Evolutionary conservation across 2,329 filamentous ascomycete genomes (phyloP).

Genomic region (Raffaelea arxii): DNA sequence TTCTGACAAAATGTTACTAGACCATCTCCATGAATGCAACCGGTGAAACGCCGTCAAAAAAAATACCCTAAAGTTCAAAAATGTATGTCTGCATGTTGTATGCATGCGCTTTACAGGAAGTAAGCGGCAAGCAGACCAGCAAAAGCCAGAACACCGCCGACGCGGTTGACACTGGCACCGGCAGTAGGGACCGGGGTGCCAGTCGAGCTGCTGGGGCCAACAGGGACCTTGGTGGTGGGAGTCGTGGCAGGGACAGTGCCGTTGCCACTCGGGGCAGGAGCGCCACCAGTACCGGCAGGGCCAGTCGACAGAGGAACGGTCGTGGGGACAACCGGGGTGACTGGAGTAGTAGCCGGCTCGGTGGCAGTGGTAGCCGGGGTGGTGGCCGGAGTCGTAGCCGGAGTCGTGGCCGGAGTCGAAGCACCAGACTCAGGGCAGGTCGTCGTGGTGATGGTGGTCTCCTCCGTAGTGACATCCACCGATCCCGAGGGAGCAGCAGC

Average conservation of each 20-base stretch:
- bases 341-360: constrained; percentile 4
- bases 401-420: constrained; percentile 5
- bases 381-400: constrained; percentile 6
- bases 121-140: constrained; percentile 29
- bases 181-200: constrained; percentile 15
- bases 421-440: background rate
- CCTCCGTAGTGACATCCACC: constrained; percentile 6
- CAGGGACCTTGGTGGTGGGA: constrained; percentile 8
- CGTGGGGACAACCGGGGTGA: constrained; percentile 5
- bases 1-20: too few species aligned
- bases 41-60: too few species aligned
- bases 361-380: background rate
- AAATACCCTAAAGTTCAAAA: too few species aligned
- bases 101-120: constrained; percentile 33
- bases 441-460: constrained; percentile 10
- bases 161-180: constrained; percentile 19
- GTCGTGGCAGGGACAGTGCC: constrained; percentile 3
- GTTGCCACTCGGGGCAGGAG: too few species aligned
- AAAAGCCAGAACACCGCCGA: constrained; percentile 24
- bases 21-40: too few species aligned
- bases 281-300: constrained; percentile 1
- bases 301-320: constrained; percentile 7
- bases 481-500: background rate
- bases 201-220: constrained; percentile 6
- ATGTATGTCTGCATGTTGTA: too few species aligned